phyloP scores from a whole-genome alignment of 148 eudicot genomes.

The Rhododendron ferrugineum region DNA sequence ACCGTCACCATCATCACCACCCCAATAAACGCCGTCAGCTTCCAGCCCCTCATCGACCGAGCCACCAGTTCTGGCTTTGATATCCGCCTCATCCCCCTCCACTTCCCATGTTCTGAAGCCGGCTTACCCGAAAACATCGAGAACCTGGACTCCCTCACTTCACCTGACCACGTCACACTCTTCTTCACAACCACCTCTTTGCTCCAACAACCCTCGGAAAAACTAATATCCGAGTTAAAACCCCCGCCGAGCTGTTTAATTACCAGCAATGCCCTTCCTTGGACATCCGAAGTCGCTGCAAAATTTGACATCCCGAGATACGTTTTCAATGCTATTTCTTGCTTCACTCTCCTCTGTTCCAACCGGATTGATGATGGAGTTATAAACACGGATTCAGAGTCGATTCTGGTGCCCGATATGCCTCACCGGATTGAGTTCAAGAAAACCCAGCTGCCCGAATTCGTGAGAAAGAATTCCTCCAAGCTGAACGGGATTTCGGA shows the following conservation, averaged over 20 bases:
- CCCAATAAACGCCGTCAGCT: conserved; percentile 40
- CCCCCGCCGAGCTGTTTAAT: conserved; percentile 51
- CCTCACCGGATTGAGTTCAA: conserved; percentile 34
- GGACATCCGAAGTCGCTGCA: conserved; percentile 43
- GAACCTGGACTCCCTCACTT: conserved; percentile 22
- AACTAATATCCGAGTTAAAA: background rate
- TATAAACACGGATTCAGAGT: conserved; percentile 26
- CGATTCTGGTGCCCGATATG: conserved; percentile 38
- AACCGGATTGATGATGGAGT: conserved; percentile 22
- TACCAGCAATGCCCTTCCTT: conserved; percentile 44
- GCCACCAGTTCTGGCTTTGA: conserved; percentile 21
- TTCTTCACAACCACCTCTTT: conserved; percentile 16
- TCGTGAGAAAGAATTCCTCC: conserved; percentile 24
- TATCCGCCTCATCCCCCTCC: conserved; percentile 8
- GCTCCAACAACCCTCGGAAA: conserved; percentile 24
- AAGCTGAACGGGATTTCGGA: conserved; percentile 21
- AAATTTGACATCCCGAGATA: conserved; percentile 38
- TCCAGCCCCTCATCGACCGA: conserved; percentile 25
- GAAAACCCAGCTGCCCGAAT: conserved; percentile 22
- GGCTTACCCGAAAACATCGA: background rate
- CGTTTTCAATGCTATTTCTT: conserved; percentile 49
- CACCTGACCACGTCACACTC: conserved; percentile 11
- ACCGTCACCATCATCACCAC: conserved; percentile 42
- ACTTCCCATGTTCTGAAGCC: background rate
- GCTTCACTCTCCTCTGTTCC: conserved; percentile 40